A percentile compares a stretch with the other conserved stretches of the same genome.
phyloP scores from a whole-genome alignment of 2,329 filamentous ascomycete species.

The Paraphaeosphaeria minitans region DNA sequence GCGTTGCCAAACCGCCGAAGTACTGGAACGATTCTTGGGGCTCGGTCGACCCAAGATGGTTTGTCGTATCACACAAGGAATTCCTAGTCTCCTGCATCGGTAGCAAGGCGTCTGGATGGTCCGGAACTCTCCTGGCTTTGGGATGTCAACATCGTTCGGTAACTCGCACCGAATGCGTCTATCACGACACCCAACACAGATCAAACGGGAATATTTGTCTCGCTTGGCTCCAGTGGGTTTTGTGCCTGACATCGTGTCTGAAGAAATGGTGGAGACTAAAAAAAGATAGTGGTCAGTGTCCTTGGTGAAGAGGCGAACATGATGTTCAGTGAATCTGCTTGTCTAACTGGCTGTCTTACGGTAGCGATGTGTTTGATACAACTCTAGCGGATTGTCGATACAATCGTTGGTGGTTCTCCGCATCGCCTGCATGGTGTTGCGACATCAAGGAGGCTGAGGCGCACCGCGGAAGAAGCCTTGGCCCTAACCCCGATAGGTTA shows the following conservation, averaged over 20 bases:
- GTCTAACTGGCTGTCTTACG: background rate
- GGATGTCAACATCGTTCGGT: conserved; percentile 19
- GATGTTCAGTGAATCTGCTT: background rate
- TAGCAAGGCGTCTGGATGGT: conserved; percentile 24
- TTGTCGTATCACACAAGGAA: conserved; percentile 22
- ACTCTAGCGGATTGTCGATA: background rate
- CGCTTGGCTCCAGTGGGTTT: conserved; percentile 15
- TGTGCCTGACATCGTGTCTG: conserved; percentile 12
- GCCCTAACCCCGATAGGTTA: background rate
- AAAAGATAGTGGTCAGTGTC: background rate
- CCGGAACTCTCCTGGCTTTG: conserved; percentile 21
- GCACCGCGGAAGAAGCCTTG: background rate
- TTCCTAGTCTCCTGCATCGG: conserved; percentile 20
- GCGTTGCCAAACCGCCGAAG: background rate
- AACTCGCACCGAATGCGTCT: conserved; percentile 26
- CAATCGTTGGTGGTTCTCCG: conserved; percentile 1
- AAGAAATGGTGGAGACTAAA: background rate
- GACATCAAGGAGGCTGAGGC: conserved; percentile 15
- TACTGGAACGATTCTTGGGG: conserved; percentile 1
- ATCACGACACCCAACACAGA: conserved; percentile 26
- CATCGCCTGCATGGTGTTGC: conserved; percentile 6
- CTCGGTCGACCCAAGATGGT: conserved; percentile 21
- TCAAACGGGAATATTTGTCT: conserved; percentile 24
- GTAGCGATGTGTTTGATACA: background rate
- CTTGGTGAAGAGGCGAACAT: background rate